Evolutionary conservation across 225 moss, liverwort and hornwort genomes (phyloP).

Genomic region (Physcomitrium patens): DNA sequence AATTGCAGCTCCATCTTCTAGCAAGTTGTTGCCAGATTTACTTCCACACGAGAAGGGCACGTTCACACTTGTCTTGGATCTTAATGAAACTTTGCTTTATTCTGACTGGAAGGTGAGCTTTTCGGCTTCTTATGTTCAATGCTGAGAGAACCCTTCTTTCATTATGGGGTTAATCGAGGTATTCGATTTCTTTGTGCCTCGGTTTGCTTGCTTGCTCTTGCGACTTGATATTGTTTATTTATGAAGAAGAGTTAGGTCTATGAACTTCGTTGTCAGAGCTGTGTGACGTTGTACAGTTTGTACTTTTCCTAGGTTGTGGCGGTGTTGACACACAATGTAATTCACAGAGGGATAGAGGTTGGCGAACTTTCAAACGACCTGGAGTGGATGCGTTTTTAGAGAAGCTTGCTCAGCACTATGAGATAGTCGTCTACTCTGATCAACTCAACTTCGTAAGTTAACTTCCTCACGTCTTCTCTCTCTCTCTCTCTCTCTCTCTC

Average conservation of each 20-base stretch:
- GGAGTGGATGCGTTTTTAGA: slow-evolving; percentile 97
- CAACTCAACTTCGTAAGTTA: slow-evolving; percentile 88
- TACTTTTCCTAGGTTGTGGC: neutral
- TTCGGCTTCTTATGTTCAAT: neutral
- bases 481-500: too few species aligned
- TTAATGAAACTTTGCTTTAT: slow-evolving; percentile 91
- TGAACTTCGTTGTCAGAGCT: neutral
- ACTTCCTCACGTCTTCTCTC: neutral
- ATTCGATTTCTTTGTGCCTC: too few species aligned
- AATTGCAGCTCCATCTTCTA: slow-evolving; percentile 94
- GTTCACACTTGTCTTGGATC: slow-evolving; percentile 92
- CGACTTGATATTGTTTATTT: too few species aligned
- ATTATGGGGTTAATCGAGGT: too few species aligned
- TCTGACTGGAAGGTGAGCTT: slow-evolving; percentile 96
- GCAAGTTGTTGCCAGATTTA: slow-evolving; percentile 93
- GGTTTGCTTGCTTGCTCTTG: too few species aligned
- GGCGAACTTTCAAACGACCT: slow-evolving; percentile 97
- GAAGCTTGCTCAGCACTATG: slow-evolving; percentile 96
- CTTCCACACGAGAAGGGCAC: slow-evolving; percentile 88
- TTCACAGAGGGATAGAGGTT: slow-evolving; percentile 93
- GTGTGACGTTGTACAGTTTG: too few species aligned
- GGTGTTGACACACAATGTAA: slow-evolving; percentile 14
- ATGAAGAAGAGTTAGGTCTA: neutral
- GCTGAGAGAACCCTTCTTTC: too few species aligned
- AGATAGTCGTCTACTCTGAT: slow-evolving; percentile 94